Base-by-base conservation (phyloP, 2,329 filamentous ascomycete genomes). In the Aspergillus sp. region DNA sequence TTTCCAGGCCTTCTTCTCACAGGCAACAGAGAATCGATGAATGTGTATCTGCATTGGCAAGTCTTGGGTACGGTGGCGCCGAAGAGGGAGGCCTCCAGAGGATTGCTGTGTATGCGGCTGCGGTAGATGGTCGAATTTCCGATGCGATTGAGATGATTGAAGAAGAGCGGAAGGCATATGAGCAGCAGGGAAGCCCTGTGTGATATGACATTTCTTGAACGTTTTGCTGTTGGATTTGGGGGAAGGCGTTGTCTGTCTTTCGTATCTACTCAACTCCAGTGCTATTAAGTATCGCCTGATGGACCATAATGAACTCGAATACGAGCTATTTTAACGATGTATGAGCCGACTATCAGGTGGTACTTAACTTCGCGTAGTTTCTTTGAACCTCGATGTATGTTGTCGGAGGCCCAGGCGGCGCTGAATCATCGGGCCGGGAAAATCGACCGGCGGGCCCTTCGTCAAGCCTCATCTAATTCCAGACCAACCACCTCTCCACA, bases 101-200 rank as follows among this genome's bases (percentile, higher is more conserved):
- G 40, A 65, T 79, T 50, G 62, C 63, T 30, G 65, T 77, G 9
- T 78, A 76, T 65, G 76, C 76, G 13, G 69, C 71, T 22, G 75
- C 74, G 22, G 70, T 73, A 13, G 65, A 73, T 19, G 73, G 75
- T 14, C 68, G 67, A 47, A 60, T 79, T 19, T 61, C 62, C 22
- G 73, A 76, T 48, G 76, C 76, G 2, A 77, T 79, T 57, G 76
- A 78, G 44, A 76, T 78, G 70, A 77, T 79, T 56, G 76, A 78
- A 53, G 76, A 79, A 53, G 76, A 79, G 53, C 68, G 73, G 41
- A 71, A 69, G 51, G 73, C 64, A 3, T 76, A 75, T 60, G 65
- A 67, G 32, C 60, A 69, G 43, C 64, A 61, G 20, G 43, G 51
- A 38, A 50, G 53, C 30, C 45, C 41, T 24, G 46, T 45, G 40